Base-by-base conservation (phyloP, 139 green algal genomes). In the Chlamydomonas incerta region DNA sequence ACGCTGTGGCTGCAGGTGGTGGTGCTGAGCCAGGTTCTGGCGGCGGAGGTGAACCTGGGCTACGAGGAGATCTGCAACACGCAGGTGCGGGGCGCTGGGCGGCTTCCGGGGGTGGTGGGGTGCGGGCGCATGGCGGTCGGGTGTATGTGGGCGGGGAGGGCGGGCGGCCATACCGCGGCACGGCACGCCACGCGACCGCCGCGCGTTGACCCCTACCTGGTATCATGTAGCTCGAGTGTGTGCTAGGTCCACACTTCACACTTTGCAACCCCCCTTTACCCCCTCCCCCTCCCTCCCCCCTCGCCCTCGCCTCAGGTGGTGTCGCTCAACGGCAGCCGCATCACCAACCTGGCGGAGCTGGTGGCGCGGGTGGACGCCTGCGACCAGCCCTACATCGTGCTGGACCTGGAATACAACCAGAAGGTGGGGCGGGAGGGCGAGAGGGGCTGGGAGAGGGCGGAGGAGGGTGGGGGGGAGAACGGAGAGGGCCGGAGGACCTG, bases 61-160 rank as follows among this genome's bases (percentile, higher is more conserved):
- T 98, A 96, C 82, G 96, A 98, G 88, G 96, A 98, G 8, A 88
- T 98, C 33, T 83, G 92, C 73, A 98, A 98, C 88, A 95, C 91
- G 4, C 91, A 94, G 86, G 87, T 89, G n/a, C 0, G 71, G 6
- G 17, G 3, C 14, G 50, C 50, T 57, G 11, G 24, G 65, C 28
- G 28, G 17, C 20, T 14, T 14, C 20, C 15, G 58, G 58, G n/a
- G n/a, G 20, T 66, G 24, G 15, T 66, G 23, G 58, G 58, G 20
- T 66, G 20, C 15, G 24, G 58, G 58, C 15, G 20, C 15, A 6
- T 11, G 6, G 58, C 50, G 28, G n/a, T 50, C 9, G 63, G 15
- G 55, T 69, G 33, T 34, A 21, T 17, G 41, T n/a, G 20, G 41
- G 52, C 52, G 13, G 11, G 52, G 13, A 58, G 52, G 52, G 52